These are phyloP conservation scores for Russula olivacea DNA, from an alignment of 768 basidiomycete genomes.

Conservation along the genomic window DNA sequence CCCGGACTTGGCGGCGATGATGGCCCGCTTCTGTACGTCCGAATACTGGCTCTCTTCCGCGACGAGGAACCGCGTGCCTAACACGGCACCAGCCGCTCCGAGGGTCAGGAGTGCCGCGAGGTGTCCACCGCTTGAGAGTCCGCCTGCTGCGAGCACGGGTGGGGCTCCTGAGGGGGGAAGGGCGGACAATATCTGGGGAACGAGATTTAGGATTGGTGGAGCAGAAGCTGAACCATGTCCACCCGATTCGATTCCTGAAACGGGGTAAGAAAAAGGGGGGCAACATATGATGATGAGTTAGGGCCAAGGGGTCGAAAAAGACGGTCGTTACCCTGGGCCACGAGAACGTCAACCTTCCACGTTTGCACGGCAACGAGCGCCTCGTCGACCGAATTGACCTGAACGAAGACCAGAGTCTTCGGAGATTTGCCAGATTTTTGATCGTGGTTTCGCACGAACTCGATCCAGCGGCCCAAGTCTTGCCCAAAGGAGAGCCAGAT, in stretches of 20 bases:
- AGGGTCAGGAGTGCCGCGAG: conserved; percentile 58
- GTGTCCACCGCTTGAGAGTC: conserved; percentile 58
- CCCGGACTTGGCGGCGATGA: conserved; percentile 29
- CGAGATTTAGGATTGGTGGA: conserved; percentile 53
- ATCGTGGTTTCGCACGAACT: conserved; percentile 53
- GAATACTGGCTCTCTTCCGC: conserved; percentile 52
- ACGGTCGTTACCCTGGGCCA: conserved; percentile 59
- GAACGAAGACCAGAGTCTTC: conserved; percentile 55
- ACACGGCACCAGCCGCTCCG: conserved; percentile 61
- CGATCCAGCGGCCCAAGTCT: conserved; percentile 53
- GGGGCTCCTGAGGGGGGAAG: conserved; percentile 39
- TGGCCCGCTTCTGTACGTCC: conserved; percentile 31
- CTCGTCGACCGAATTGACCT: conserved; percentile 55
- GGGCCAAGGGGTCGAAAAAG: neutral
- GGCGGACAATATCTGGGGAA: conserved; percentile 48
- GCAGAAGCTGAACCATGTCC: conserved; percentile 62
- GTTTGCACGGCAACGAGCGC: conserved; percentile 53
- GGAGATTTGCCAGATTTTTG: conserved; percentile 35
- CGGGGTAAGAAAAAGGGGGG: too few relatives aligned
- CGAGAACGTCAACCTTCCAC: conserved; percentile 70
- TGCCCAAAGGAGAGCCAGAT: conserved; percentile 74
- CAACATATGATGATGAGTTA: neutral
- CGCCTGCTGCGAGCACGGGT: conserved; percentile 69
- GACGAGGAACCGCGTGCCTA: conserved; percentile 72
- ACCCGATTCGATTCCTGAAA: conserved; percentile 68